Base-by-base conservation (phyloP, 192 early-diverging fungal genomes). In the Backusella australiensis region DNA sequence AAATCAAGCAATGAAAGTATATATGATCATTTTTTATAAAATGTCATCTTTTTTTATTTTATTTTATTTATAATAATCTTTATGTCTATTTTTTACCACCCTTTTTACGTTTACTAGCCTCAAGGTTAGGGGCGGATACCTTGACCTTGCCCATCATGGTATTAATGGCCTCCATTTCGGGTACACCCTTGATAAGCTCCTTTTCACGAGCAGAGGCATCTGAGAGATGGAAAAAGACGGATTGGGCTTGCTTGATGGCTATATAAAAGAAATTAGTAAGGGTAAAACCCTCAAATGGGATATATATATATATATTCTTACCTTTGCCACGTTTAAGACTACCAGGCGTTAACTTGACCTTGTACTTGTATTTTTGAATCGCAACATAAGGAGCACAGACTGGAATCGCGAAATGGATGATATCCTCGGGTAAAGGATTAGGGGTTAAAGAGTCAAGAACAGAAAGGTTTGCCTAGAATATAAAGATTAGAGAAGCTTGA, bases 311-410 rank as follows among this genome's bases (percentile, higher is more conserved):
- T 32, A 32, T 3, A 32, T 32, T 32, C 32, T 32, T 78, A 71
- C 86, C 93, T 85, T 97, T 97, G 67, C 97, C 97, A 81, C 94
- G 93, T 81, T 99, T 99, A 81, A 93, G 83, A 17, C 90, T 85
- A 23, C 97, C 98, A 17, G 98, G 97, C 8, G 91, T 84, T 34
- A 99, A 85, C 79, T 99, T 99, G 35, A 97, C 91, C 80, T 95
- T 97, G 85, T 97, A 99, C 84, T 96, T 97, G 88, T 91, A 97
- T 75, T 92, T 90, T 34, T 92, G 91, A 15, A 99, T 82, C 4
- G 93, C 88, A 7, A 77, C 74, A 88, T 97, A 99, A 0, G 97
- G 98, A 1, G 95, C 97, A 46, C 78, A 81, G 9, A 99, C 94
- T 0, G 98, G 95, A 11, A 99, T 87, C 12, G 95, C 96, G 84